Evolutionary conservation across 352 stramenopile genomes (phyloP), one percentile per base, ranked within the genome.

Genomic region (Peronosclerospora sorghi): DNA sequence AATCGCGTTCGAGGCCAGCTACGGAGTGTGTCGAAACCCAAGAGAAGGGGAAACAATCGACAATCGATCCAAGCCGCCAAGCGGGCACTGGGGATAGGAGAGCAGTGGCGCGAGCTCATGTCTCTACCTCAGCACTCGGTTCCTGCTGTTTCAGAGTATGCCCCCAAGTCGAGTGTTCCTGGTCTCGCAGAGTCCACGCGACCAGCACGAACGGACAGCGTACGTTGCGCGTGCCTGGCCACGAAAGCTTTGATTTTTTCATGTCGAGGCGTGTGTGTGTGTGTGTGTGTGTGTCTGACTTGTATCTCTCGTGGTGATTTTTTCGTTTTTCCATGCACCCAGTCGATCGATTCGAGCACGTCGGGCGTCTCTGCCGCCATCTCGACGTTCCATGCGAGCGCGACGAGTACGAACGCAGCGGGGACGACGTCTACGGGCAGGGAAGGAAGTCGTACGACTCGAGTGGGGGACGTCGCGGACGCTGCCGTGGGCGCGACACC

Each of bases 121-220:
- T 78, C 71, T 40, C 54, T 62, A 55, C 71, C 66, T 41, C 59
- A 73, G 50, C 75, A 80, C 56, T 77, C 73, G 42, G 84, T 88
- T 71, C 66, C 71, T 49, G 57, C 75, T 52, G 68, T 75, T 56
- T 73, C 75, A 56, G 66, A 88, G 55, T 79, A 83, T 83, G 68
- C 68, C 54, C 49, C 63, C 32, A 68, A 62, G 52, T 49, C 63
- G 39, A 45, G 60, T 48, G 45, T 64, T 51, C 51, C 51, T 57
- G 50, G 48, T 45, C 54, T 45, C 42, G 52, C 65, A 52, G 56
- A 72, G 39, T 56, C 71, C 45, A 55, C 63, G 50, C 37, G 51
- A 20, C 36, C 56, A 21, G 51, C 53, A 19, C 19, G 53, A 36
- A 34, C 41, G 39, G 60, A 36, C 41, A 64, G 37, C 45, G 54